Evolutionary conservation across 1,139 yeast species (phyloP), one percentile per base, ranked within the genome.

Genomic region (Yamadazyma triangularis): DNA sequence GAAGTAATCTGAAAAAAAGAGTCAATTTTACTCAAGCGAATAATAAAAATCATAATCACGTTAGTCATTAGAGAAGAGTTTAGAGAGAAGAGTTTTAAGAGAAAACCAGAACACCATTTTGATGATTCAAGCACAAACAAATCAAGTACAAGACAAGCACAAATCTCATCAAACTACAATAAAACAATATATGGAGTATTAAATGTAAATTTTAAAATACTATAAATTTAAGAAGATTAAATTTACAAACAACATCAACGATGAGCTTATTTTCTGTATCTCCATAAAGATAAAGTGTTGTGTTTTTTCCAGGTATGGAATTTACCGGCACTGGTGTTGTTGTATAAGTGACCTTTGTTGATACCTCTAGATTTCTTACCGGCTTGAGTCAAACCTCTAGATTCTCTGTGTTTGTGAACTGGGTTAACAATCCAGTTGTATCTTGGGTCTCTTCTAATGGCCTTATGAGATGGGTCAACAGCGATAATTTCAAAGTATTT

Each of bases 311-410:
- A 91, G 77, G 89, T 91, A 87, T 89, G 95, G 74, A 95, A 86
- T 78, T 96, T 89, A 69, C 93, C 97, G 59, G 96, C 88, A 60
- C 75, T 72, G 79, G 97, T 89, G 82, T 89, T 88, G 96, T 83
- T 79, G 96, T 63, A 91, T 71, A 78, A 77, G 89, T 91, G 98
- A 68, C 98, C 98, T 85, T 89, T 91, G 95, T 88, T 87, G 82
- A 91, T 87, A 86, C 98, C 98, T 81, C 98, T 85, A 75, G 95
- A 87, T 74, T 87, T 84, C 93, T 88, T 91, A 68, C 98, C 98
- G 58, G 93, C 82, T 58, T 96, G 64, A 60, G 98, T 91, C 62
- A 91, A 87, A 73, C 97, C 97, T 83, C 98, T 93, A 60, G 94
- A 75, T 76, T 93, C 98, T 78, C 98, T 88, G 86, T 87, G 96